A percentile compares a stretch with the other conserved stretches of the same genome.
phyloP scores from a whole-genome alignment of 306 rosid species.

The Cucumis cinereus region DNA sequence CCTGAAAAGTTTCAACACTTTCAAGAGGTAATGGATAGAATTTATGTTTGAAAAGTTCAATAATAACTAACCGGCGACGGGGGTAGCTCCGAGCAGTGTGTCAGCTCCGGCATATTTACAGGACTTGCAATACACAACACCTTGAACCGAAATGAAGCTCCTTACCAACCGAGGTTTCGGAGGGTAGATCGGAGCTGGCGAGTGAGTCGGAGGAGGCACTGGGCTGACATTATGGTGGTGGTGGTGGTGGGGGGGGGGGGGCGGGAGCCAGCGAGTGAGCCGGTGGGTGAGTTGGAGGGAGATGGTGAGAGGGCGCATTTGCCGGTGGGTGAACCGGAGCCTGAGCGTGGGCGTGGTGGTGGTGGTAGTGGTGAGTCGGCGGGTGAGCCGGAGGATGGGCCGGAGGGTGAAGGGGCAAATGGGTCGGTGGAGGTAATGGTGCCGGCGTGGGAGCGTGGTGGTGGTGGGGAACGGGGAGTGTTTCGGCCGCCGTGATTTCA shows the following conservation, averaged over 20 bases:
- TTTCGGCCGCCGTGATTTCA: neutral
- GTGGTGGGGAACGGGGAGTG: neutral
- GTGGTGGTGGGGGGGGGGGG: slow-evolving; percentile 3
- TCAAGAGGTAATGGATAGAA: too few relatives aligned
- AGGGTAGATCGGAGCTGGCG: slow-evolving; percentile 7
- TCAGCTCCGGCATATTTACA: slow-evolving; percentile 55
- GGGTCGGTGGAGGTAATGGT: slow-evolving; percentile 7
- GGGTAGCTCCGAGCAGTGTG: slow-evolving; percentile 50
- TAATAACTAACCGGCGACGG: slow-evolving; percentile 33
- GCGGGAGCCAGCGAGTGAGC: slow-evolving; percentile 9
- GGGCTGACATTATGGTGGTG: neutral
- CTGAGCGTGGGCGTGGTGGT: neutral
- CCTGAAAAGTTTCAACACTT: too few relatives aligned
- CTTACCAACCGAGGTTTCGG: slow-evolving; percentile 24
- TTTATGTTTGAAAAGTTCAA: neutral
- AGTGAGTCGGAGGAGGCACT: slow-evolving; percentile 10
- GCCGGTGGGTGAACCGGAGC: slow-evolving; percentile 1
- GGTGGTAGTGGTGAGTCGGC: slow-evolving; percentile 6
- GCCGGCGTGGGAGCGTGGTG: slow-evolving; percentile 16
- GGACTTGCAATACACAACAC: slow-evolving; percentile 69
- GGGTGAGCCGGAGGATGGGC: slow-evolving; percentile 13
- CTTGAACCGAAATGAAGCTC: slow-evolving; percentile 64
- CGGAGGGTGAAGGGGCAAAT: slow-evolving; percentile 1
- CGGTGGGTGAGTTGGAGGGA: neutral
- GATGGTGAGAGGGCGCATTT: slow-evolving; percentile 2